Evolutionary conservation across 179 eudicot species (phyloP).

Genomic region (Heliamphora pulchella): DNA sequence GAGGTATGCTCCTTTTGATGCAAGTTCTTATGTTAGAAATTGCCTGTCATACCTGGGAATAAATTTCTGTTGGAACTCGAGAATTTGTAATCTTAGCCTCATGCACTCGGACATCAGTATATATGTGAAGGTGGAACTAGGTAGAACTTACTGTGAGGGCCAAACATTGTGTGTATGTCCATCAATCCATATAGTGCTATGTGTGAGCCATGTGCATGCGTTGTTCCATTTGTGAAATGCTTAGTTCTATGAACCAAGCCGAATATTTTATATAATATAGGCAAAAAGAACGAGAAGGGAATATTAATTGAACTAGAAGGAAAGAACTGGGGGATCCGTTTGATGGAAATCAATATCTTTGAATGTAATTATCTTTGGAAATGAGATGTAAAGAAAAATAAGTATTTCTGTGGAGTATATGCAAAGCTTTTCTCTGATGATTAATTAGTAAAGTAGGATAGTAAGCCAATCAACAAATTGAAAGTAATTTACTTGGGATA

Average conservation of each 20-base stretch:
- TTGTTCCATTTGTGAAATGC: neutral
- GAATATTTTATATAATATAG: neutral
- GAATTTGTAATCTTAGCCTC: neutral
- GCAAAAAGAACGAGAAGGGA: too few relatives aligned
- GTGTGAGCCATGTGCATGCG: neutral
- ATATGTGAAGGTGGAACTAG: neutral
- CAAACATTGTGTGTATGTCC: neutral
- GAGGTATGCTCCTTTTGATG: constrained; percentile 28
- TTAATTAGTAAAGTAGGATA: neutral
- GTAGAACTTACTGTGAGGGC: neutral
- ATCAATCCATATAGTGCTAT: neutral
- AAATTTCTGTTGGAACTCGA: neutral
- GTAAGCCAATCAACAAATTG: neutral
- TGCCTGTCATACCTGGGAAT: neutral
- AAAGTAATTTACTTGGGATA: neutral
- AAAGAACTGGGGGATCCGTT: neutral
- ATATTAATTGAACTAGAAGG: neutral
- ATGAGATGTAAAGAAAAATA: neutral
- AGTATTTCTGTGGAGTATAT: neutral
- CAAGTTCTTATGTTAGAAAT: neutral
- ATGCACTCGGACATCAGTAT: too few relatives aligned
- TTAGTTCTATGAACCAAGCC: neutral
- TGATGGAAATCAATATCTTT: neutral
- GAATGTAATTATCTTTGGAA: neutral
- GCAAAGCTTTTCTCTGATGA: neutral